These are phyloP conservation scores for Rhododendron kiyosumense DNA, from an alignment of 148 eudicot genomes.

Conservation along the genomic window DNA sequence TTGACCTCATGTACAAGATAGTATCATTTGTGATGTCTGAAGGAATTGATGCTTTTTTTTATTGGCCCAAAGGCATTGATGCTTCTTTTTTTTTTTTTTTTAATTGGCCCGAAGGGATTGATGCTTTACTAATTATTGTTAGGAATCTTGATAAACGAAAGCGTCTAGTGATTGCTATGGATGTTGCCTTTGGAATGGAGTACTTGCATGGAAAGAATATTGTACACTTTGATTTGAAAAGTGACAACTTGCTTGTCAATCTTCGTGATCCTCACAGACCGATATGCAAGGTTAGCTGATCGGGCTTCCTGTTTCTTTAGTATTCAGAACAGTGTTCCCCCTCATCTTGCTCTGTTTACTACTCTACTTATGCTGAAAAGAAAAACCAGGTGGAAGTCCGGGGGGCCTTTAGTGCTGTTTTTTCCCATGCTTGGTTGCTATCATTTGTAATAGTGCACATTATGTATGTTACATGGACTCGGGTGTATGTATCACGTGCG, in stretches of 20 bases:
- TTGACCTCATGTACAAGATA: neutral
- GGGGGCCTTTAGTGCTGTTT: neutral
- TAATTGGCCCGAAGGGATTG: neutral
- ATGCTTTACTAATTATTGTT: neutral
- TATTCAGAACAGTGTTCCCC: neutral
- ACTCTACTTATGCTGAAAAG: neutral
- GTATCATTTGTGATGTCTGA: neutral
- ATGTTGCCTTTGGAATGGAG: slow-evolving; percentile 98
- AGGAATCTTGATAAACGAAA: slow-evolving; percentile 87
- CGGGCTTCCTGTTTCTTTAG: neutral
- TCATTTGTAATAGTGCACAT: neutral
- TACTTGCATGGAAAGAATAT: slow-evolving; percentile 90
- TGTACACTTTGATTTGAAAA: slow-evolving; percentile 94
- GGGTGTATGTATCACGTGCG: neutral
- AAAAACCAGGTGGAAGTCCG: neutral
- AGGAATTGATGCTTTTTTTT: neutral
- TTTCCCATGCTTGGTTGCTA: slow-evolving; percentile 3
- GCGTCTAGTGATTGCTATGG: slow-evolving; percentile 88
- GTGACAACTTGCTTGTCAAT: slow-evolving; percentile 94
- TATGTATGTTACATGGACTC: neutral
- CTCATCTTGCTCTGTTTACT: neutral
- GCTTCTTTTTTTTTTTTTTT: too few relatives aligned
- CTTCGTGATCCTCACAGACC: slow-evolving; percentile 97
- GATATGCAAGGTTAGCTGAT: slow-evolving; percentile 80
- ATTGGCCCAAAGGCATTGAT: neutral